Conservation (phyloP, 2,329 filamentous ascomycete genomes). For the Colletotrichum sp. region DNA sequence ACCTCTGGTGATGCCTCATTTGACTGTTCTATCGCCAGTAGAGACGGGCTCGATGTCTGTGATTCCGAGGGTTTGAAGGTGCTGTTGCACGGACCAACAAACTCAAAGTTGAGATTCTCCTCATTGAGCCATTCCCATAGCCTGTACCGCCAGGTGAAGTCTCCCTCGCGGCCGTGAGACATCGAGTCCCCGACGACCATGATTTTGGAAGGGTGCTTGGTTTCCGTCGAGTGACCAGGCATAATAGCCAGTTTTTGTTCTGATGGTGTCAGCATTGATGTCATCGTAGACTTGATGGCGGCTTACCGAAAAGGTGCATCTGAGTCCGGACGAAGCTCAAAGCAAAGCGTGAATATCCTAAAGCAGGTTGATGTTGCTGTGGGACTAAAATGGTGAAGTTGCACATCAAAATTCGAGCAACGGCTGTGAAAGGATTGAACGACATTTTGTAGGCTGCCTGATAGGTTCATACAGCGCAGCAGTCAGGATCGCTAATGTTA, state of each 20-base stretch:
- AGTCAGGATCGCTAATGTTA: neutral
- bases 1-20: neutral
- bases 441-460: neutral
- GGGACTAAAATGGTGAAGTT: neutral
- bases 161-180: conserved; percentile 40
- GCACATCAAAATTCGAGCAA: neutral
- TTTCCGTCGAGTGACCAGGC: neutral
- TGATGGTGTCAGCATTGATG: neutral
- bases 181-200: conserved; percentile 45
- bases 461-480: neutral
- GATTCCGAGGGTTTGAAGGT: conserved; percentile 26
- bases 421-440: neutral
- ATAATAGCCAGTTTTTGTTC: neutral
- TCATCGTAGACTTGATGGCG: neutral
- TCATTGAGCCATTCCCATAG: conserved; percentile 42
- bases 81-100: conserved; percentile 42
- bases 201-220: conserved; percentile 20
- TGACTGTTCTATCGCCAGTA: neutral
- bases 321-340: neutral
- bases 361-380: neutral
- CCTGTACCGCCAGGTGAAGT: conserved; percentile 47
- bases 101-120: conserved; percentile 26
- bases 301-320: neutral
- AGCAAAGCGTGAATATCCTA: neutral
- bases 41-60: conserved; percentile 14